A percentile compares a stretch with the other conserved stretches of the same genome.
These are phyloP conservation scores for Hypomontagnella submonticulosa DNA, from an alignment of 495 filamentous ascomycete genomes.

Conservation along the genomic window DNA sequence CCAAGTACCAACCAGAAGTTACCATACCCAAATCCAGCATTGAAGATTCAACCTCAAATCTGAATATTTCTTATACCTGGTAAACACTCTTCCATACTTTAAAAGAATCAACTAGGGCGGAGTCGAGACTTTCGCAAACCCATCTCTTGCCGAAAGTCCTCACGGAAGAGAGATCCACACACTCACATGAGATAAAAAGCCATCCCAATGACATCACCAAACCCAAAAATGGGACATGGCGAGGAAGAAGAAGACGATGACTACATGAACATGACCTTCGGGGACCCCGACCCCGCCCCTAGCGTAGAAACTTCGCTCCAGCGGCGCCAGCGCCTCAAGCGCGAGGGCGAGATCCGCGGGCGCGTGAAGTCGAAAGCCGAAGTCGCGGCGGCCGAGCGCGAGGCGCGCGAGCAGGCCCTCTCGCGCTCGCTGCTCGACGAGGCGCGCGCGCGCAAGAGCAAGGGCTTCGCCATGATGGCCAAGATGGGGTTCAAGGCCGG, in stretches of 20 bases:
- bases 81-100: no score
- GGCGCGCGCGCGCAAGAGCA: slow-evolving; percentile 64
- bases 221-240: background rate
- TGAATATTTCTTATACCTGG: no score
- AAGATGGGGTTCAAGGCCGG: slow-evolving; percentile 89
- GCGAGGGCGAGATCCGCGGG: slow-evolving; percentile 68
- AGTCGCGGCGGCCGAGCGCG: slow-evolving; percentile 73
- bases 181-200: background rate
- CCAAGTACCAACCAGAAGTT: no score
- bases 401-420: slow-evolving; percentile 78
- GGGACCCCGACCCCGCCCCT: slow-evolving; percentile 35
- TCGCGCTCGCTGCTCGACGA: slow-evolving; percentile 69
- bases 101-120: background rate
- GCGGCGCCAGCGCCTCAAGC: slow-evolving; percentile 63
- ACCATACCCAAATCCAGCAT: no score
- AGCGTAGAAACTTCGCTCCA: slow-evolving; percentile 66
- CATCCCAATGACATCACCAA: slow-evolving; percentile 13
- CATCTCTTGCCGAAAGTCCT: no score
- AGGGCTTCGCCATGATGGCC: slow-evolving; percentile 96
- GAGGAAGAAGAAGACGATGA: slow-evolving; percentile 66
- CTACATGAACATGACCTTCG: slow-evolving; percentile 74
- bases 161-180: background rate
- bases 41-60: no score
- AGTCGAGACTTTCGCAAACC: no score
- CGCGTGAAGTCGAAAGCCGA: slow-evolving; percentile 84